phyloP scores from a whole-genome alignment of 371 early-diverging fungal species.

The Syncephalastrum sp. region DNA sequence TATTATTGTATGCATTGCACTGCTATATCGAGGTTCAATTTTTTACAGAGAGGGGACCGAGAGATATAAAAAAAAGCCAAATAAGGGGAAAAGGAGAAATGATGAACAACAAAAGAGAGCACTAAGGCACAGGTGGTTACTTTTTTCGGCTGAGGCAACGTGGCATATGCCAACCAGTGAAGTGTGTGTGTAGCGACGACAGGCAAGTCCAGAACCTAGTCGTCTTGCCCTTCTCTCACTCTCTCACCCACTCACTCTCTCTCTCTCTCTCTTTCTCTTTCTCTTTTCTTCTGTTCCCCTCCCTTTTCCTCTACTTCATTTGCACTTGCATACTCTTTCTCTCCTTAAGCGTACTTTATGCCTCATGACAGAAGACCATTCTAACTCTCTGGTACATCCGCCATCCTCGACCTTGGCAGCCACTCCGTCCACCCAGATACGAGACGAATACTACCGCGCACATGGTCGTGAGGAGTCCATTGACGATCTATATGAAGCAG shows the following conservation, averaged over 20 bases:
- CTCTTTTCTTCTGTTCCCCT: not conserved
- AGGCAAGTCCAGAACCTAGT: slow-evolving; percentile 16
- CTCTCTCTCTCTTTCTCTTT: not conserved
- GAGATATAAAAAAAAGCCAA: no score
- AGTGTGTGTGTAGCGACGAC: no score
- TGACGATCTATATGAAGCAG: not conserved
- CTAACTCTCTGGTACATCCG: not conserved
- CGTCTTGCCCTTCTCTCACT: slow-evolving; percentile 4
- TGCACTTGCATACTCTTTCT: not conserved
- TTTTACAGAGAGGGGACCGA: no score
- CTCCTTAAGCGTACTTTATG: slow-evolving; percentile 3
- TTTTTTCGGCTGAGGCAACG: no score
- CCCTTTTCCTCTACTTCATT: slow-evolving; percentile 12
- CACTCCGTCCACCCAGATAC: slow-evolving; percentile 42
- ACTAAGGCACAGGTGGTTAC: no score
- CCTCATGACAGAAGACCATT: slow-evolving; percentile 1
- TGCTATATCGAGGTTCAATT: not conserved
- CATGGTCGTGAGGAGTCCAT: slow-evolving; percentile 15
- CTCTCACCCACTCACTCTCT: slow-evolving; percentile 7
- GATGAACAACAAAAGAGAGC: no score
- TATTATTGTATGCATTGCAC: not conserved
- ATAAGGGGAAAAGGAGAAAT: no score
- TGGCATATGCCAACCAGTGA: no score
- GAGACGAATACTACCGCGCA: slow-evolving; percentile 38
- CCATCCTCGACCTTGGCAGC: not conserved